Evolutionary conservation across 1,139 yeast species (phyloP).

Genomic region (Yamadazyma buinensis): DNA sequence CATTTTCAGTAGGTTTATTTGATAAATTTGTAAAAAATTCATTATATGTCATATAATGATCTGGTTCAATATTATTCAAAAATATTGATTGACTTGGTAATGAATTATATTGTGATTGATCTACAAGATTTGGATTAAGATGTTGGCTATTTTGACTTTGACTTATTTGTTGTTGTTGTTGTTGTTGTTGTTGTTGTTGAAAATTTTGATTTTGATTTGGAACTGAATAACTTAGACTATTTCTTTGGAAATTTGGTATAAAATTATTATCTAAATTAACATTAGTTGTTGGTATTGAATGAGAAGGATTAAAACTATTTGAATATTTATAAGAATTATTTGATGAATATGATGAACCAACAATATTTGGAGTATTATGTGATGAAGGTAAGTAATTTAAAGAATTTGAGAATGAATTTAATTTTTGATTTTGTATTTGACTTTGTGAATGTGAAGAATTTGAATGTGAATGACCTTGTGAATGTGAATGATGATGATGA

Average conservation of each 20-base stretch:
- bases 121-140: neutral
- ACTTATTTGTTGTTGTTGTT: conserved; percentile 4
- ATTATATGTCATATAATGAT: conserved; percentile 43
- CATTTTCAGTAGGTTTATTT: conserved; percentile 17
- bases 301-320: conserved; percentile 12
- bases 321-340: conserved; percentile 29
- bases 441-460: neutral
- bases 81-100: neutral
- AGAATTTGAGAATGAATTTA: conserved; percentile 16
- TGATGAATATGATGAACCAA: conserved; percentile 46
- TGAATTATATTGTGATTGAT: neutral
- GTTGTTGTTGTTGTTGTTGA: conserved; percentile 2
- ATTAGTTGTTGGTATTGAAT: conserved; percentile 17
- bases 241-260: conserved; percentile 12
- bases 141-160: neutral
- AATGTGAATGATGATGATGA: no score
- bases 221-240: conserved; percentile 5
- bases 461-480: neutral
- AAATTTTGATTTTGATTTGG: neutral
- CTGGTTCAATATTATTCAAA: conserved; percentile 24
- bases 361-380: conserved; percentile 55
- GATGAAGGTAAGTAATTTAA: conserved; percentile 40
- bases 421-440: conserved; percentile 1
- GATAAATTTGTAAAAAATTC: conserved; percentile 38
- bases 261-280: conserved; percentile 14